Conservation (phyloP, 768 basidiomycete genomes). For the Leucocoprinus leucothites region DNA sequence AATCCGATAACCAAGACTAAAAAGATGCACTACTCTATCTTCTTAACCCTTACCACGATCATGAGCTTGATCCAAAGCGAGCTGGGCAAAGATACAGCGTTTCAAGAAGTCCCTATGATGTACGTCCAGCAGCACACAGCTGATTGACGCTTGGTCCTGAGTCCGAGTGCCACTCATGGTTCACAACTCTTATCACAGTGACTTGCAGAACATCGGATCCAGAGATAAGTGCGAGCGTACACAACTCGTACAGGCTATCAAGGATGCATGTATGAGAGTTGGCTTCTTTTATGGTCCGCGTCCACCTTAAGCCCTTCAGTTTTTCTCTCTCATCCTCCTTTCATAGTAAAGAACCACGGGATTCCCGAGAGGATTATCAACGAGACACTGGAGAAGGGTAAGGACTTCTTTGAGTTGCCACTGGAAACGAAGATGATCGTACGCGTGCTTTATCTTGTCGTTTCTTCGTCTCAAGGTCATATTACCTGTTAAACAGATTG, state of each 20-base stretch:
- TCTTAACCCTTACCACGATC: too few relatives aligned
- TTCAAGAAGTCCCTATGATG: conserved; percentile 38
- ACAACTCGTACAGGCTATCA: conserved; percentile 53
- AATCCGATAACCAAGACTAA: too few relatives aligned
- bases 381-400: conserved; percentile 40
- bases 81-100: conserved; percentile 18
- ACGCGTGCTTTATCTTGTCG: conserved; percentile 5
- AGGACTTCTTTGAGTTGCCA: conserved; percentile 67
- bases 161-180: conserved; percentile 34
- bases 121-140: conserved; percentile 6
- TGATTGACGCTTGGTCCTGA: not conserved
- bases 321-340: conserved; percentile 24
- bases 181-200: conserved; percentile 26
- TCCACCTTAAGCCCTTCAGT: conserved; percentile 39
- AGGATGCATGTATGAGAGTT: conserved; percentile 75
- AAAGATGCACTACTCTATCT: too few relatives aligned
- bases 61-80: conserved; percentile 16
- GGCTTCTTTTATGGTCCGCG: conserved; percentile 79
- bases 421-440: conserved; percentile 67
- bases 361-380: conserved; percentile 54
- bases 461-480: not conserved
- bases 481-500: conserved; percentile 51
- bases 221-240: conserved; percentile 35
- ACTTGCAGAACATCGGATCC: conserved; percentile 38
- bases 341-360: conserved; percentile 70